Base-by-base conservation (phyloP, 2,329 filamentous ascomycete species). In the Purpureocillium takamizusanense region DNA sequence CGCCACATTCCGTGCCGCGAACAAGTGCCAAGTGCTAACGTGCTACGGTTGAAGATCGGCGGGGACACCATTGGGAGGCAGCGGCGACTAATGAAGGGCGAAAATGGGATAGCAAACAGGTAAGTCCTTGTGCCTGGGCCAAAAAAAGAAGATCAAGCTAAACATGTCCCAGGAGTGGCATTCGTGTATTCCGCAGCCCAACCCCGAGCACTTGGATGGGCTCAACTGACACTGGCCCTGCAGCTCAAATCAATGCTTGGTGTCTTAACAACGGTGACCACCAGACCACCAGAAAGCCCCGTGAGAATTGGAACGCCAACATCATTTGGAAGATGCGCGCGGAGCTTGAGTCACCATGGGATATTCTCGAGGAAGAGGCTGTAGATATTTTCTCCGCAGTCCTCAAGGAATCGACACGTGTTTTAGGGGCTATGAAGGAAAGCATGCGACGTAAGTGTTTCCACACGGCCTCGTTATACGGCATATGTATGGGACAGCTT, bases 241-340 rank as follows among this genome's bases (percentile, higher is more conserved):
- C 7, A 56, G 52, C 32, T 23, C 54, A 56, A 36, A 57, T 55
- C 40, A 50, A 55, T 13, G 52, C 53, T 3, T 58, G 53, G 55
- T 57, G 55, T 32, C 31, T 38, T 0, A 48, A 52, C 17, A 50
- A 55, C 9, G 55, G 56, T 2, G 32, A 51, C 11, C 49, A 59
- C 31, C 5, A 25, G 13, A 55, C 53, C 1, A 0, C 9, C 5
- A 48, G 42, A 3, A 43, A 43, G 1, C 40, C 15, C 1, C 38
- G 16, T n/a, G 38, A 50, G 12, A 48, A 59, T 30, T 59, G 56
- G 56, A 59, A 59, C 14, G 37, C 50, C 12, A 43, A 54, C n/a
- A 51, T 59, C 9, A 56, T 56, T 29, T 53, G 48, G 50, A 56
- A 56, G 30, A 56, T 59, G 56, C 48, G 49, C 6, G 47, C 44